Evolutionary conservation across 2,329 filamentous ascomycete genomes (phyloP), one percentile per base, ranked within the genome.

Genomic region (Pseudogymnoascus sp.): DNA sequence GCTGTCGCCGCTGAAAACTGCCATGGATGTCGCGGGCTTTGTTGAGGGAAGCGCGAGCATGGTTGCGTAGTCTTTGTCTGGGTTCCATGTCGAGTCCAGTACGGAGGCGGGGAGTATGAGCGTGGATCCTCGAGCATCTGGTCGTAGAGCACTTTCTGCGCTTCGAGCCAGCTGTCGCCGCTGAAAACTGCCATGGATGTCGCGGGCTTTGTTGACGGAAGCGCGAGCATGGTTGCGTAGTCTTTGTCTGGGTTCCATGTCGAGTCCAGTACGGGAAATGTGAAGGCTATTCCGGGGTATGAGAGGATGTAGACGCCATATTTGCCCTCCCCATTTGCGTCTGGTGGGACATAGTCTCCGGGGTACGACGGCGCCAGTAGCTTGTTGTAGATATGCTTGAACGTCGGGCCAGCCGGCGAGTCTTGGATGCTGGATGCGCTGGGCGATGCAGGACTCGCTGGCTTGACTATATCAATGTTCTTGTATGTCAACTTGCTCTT

Each of bases 311-410:
- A 99, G 21, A 85, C 89, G 14, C 92, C 92, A 63, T 81, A 77
- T 14, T 80, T 78, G 10, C 80, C 79, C 43, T 79, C 77, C 37
- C 80, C 76, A 2, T 78, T 79, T 1, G 78, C 71, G 6, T 75
- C 73, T 0, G 90, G 85, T 7, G 88, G 82, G 38, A 96, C 82
- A 71, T 93, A 99, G 78, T 99, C 94, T 66, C 94, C 94, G 1
- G 90, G 90, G 73, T 96, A 97, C 0, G 93, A 95, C 16, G 92
- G 92, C 0, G 94, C 94, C 66, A 99, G 87, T n/a, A 97, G 80
- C 61, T 90, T 87, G 70, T 96, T 91, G 73, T 97, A 99, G 67
- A 99, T 88, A 74, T 95, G 91, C 64, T 88, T 83, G 73, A 96
- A 96, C 14, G 84, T 88, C 4, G 92, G 92, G 0, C 91, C 91